A percentile compares a stretch with the other conserved stretches of the same genome.
phyloP scores from a whole-genome alignment of 441 rosid species.

The Eruca vesicaria region DNA sequence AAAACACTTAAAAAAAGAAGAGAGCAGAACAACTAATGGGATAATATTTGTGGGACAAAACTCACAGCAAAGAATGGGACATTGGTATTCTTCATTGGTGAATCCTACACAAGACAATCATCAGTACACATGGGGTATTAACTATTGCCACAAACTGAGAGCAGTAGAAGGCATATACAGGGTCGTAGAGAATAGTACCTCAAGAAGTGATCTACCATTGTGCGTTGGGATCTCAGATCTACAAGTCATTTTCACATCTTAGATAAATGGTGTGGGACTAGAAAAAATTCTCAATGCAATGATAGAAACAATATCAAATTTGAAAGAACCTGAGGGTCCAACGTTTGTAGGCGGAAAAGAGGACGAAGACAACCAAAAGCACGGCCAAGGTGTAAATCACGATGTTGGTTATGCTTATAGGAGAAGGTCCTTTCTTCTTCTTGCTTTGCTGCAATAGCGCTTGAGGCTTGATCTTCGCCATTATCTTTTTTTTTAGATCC shows the following conservation, averaged over 20 bases:
- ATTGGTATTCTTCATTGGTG: constrained; percentile 39
- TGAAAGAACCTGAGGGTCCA: constrained; percentile 64
- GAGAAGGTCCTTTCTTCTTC: constrained; percentile 77
- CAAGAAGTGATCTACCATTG: constrained; percentile 41
- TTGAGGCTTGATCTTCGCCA: constrained; percentile 95
- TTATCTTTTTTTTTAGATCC: constrained; percentile 25
- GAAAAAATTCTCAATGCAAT: background rate
- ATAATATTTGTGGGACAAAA: too few species aligned
- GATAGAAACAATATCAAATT: background rate
- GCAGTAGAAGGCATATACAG: background rate
- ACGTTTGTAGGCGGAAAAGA: constrained; percentile 65
- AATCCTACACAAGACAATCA: constrained; percentile 43
- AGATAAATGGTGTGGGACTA: background rate
- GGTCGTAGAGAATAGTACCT: constrained; percentile 41
- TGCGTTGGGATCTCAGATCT: constrained; percentile 50
- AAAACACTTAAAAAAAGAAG: background rate
- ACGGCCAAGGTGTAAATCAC: constrained; percentile 47
- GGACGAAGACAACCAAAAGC: constrained; percentile 55
- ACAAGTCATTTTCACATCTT: constrained; percentile 14
- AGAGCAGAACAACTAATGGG: background rate
- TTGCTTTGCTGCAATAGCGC: constrained; percentile 85
- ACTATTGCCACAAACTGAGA: background rate
- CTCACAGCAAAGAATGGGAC: constrained; percentile 59
- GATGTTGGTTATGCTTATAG: constrained; percentile 57
- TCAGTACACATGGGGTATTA: background rate